Base-by-base conservation (phyloP, 2,329 filamentous ascomycete genomes). In the Davidsoniella eucalypti region DNA sequence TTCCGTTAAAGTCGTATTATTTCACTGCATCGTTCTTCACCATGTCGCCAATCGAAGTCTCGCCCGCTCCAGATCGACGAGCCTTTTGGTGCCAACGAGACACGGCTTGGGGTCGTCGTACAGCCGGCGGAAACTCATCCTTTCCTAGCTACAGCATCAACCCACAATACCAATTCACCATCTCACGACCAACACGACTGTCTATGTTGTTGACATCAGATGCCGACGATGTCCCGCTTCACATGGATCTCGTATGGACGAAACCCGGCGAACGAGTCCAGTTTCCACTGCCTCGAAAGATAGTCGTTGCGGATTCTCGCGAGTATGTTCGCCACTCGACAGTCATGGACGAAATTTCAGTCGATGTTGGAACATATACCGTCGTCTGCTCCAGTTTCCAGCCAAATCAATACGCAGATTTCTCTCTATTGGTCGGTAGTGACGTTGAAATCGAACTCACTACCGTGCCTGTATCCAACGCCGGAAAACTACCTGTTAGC, bases 351-450 rank as follows among this genome's bases (percentile, higher is more conserved):
- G 66, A 75, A 56, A 63, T 58, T 59, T 55, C 67, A 17, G 66
- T 94, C 16, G 77, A 80, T 38, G 67, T 76, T 1, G 90, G 90
- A 0, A 71, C 71, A 0, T 98, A 96, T 63, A 95, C 86, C 0
- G 72, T 94, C 51, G 82, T 95, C 5, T 90, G 84, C 61, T 94
- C 87, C 2, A 94, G 90, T 0, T 96, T 93, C 61, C 87, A 94
- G 55, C 73, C 82, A 0, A 82, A 82, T 7, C 85, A 93, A 59
- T 69, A 77, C 1, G 84, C 83, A 3, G 71, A 72, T 45, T 96
- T 93, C 59, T 76, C 72, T 0, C 69, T 98, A 7, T 76, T 79
- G 51, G 71, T 95, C n/a, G 79, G 80, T 44, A 80, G 82, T 33
- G 76, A 73, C 49, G 42, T 25, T 12, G 39, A 47, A 23, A 50